Conservation (phyloP, 768 basidiomycete species). For the Psilocybe subaeruginosa region DNA sequence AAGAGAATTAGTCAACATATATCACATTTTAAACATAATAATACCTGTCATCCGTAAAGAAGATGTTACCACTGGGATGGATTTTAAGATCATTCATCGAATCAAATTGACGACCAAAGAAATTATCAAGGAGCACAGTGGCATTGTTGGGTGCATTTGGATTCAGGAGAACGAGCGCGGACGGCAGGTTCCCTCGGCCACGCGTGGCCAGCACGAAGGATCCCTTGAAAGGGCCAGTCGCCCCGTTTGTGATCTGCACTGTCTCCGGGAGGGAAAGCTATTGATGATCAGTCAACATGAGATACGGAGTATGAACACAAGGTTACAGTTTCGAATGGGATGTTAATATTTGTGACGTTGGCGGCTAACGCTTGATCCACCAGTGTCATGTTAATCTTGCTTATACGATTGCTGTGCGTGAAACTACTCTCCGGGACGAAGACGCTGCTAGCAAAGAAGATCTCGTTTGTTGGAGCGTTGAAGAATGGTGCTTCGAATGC, state of each 20-base stretch:
- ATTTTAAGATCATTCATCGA: conserved; percentile 41
- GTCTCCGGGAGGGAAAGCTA: conserved; percentile 60
- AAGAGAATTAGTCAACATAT: too few species aligned
- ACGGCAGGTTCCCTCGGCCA: conserved; percentile 31
- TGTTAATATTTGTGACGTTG: conserved; percentile 40
- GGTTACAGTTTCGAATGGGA: conserved; percentile 30
- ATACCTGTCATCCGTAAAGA: conserved; percentile 74
- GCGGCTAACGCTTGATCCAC: conserved; percentile 6
- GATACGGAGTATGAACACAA: background rate
- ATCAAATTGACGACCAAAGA: background rate
- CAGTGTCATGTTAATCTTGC: background rate
- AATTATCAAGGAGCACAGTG: background rate
- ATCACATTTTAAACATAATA: conserved; percentile 20
- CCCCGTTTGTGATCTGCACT: conserved; percentile 71
- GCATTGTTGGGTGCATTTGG: background rate
- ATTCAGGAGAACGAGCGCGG: conserved; percentile 25
- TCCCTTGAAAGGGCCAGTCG: conserved; percentile 61
- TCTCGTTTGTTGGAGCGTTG: background rate
- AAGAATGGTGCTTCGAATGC: background rate
- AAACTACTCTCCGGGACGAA: background rate
- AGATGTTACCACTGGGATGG: conserved; percentile 60
- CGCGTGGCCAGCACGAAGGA: conserved; percentile 63
- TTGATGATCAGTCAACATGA: too few species aligned
- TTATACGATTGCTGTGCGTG: background rate
- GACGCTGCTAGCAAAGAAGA: background rate